Conservation (phyloP, 768 basidiomycete genomes). For the Dictyophora rubrovolvata region DNA sequence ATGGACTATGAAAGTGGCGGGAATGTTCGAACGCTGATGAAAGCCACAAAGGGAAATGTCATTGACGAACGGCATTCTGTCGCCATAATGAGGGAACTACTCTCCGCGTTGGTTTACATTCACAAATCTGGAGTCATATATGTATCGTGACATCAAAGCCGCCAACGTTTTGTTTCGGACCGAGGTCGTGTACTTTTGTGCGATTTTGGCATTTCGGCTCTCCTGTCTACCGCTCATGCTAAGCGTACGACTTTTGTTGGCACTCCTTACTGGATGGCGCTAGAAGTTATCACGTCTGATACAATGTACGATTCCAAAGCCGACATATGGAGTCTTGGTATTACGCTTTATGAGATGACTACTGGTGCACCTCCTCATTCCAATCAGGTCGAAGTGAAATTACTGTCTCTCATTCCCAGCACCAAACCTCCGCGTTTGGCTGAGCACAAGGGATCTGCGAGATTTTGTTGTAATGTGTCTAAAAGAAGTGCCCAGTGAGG, state of each 20-base stretch:
- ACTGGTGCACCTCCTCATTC: conserved; percentile 94
- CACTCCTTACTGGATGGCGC: conserved; percentile 98
- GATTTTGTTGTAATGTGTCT: conserved; percentile 82
- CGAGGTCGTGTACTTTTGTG: conserved; percentile 92
- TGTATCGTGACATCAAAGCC: conserved; percentile 96
- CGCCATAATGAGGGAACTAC: conserved; percentile 81
- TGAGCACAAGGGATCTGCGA: conserved; percentile 74
- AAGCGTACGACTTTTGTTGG: conserved; percentile 96
- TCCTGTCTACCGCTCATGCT: conserved; percentile 81
- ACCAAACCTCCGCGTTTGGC: conserved; percentile 74
- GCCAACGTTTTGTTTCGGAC: conserved; percentile 95
- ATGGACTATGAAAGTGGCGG: conserved; percentile 98
- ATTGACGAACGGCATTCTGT: conserved; percentile 87
- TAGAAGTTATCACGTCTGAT: conserved; percentile 87
- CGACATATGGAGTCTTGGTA: conserved; percentile 96
- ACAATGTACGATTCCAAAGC: conserved; percentile 94
- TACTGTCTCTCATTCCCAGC: conserved; percentile 95
- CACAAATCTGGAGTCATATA: conserved; percentile 95
- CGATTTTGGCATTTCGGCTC: conserved; percentile 98
- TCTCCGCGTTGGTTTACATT: conserved; percentile 78
- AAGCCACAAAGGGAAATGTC: conserved; percentile 61
- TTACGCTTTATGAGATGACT: conserved; percentile 97
- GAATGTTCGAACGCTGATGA: conserved; percentile 87
- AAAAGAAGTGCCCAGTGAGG: conserved; percentile 70
- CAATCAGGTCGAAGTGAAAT: conserved; percentile 98